Percentiles rank a stretch among this genome's conserved stretches.
Evolutionary conservation across 768 basidiomycete genomes (phyloP).

Genomic region (Russula earlei): DNA sequence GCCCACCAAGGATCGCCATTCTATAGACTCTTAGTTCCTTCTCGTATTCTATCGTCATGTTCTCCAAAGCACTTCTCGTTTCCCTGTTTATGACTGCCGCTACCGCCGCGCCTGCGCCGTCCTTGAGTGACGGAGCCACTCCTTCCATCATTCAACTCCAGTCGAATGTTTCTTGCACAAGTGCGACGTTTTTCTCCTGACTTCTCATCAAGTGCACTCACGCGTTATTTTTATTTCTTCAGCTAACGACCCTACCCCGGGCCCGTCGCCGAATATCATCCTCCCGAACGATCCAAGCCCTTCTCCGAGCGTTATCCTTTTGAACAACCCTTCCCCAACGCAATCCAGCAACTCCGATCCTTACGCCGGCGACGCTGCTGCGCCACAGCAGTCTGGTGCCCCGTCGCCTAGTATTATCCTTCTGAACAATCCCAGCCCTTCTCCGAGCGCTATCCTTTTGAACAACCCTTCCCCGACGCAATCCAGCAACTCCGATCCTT

Average conservation of each 20-base stretch:
- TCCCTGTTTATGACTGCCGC: slow-evolving; percentile 2
- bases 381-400: not conserved
- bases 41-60: slow-evolving; percentile 2
- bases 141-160: slow-evolving; percentile 1
- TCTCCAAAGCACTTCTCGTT: slow-evolving; percentile 2
- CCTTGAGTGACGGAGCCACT: not conserved
- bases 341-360: not conserved
- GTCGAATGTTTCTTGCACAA: slow-evolving; percentile 1
- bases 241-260: not conserved
- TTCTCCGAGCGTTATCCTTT: slow-evolving; percentile 8
- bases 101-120: slow-evolving; percentile 12
- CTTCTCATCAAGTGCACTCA: not conserved
- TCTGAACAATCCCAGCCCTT: not conserved
- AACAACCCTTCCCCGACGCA: not conserved
- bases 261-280: slow-evolving; percentile 8
- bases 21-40: not conserved
- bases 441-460: slow-evolving; percentile 5
- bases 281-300: slow-evolving; percentile 8
- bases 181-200: not conserved
- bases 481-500: not conserved
- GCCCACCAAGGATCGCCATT: not conserved
- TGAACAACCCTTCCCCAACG: slow-evolving; percentile 10
- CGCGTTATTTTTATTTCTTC: not conserved
- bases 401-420: slow-evolving; percentile 12
- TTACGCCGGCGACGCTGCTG: not conserved